A percentile compares a stretch with the other conserved stretches of the same genome.
Conservation (phyloP, 495 filamentous ascomycete species). For the Coniosporium apollinis region DNA sequence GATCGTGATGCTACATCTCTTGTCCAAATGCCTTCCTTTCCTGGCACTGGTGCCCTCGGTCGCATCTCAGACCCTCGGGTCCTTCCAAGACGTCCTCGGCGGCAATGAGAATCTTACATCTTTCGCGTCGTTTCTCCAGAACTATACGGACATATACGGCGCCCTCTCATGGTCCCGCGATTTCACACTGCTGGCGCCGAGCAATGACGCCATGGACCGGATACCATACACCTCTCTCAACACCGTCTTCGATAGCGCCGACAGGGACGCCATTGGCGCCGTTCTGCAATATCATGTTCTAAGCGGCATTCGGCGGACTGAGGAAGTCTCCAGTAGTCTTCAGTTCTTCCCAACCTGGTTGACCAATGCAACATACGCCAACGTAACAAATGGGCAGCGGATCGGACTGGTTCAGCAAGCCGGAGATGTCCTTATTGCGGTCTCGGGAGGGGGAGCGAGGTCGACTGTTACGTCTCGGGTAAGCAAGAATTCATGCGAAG, state of each 20-base stretch:
- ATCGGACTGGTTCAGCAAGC: neutral
- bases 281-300: constrained; percentile 4
- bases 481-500: too few species aligned
- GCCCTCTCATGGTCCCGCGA: constrained; percentile 1
- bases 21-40: neutral
- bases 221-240: constrained; percentile 1
- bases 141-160: neutral
- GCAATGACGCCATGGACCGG: constrained; percentile 2
- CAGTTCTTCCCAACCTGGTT: constrained; percentile 1
- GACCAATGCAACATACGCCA: constrained; percentile 1
- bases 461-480: constrained; percentile 1
- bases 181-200: constrained; percentile 9
- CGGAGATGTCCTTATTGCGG: neutral
- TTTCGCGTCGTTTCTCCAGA: neutral
- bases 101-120: neutral
- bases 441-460: constrained; percentile 1
- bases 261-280: constrained; percentile 2
- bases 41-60: too few species aligned
- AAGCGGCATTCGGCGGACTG: neutral
- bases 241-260: constrained; percentile 1
- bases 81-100: neutral
- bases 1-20: neutral
- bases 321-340: neutral
- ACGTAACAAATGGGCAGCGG: constrained; percentile 4
- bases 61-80: too few species aligned